A percentile compares a stretch with the other conserved stretches of the same genome.
Evolutionary conservation across 805 yeast species (phyloP).

Genomic region (Sungouiella blattae): DNA sequence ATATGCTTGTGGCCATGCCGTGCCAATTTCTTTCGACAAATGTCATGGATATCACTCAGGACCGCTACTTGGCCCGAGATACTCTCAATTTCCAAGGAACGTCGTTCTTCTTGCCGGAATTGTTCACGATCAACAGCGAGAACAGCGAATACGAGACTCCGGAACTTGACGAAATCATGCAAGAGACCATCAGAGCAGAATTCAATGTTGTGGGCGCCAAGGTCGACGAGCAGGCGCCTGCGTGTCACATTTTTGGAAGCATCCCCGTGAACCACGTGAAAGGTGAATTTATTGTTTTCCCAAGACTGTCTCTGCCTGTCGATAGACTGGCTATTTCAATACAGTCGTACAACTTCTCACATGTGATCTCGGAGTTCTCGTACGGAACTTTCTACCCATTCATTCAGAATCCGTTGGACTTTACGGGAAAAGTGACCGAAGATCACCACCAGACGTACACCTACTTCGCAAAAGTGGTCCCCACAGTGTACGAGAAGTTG

Average conservation of each 20-base stretch:
- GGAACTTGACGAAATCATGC: conserved; percentile 62
- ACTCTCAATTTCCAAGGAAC: conserved; percentile 67
- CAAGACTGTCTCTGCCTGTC: conserved; percentile 52
- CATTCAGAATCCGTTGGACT: conserved; percentile 83
- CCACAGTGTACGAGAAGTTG: conserved; percentile 68
- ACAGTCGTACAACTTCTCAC: conserved; percentile 71
- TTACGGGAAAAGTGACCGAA: conserved; percentile 56
- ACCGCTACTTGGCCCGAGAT: conserved; percentile 74
- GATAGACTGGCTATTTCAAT: conserved; percentile 46
- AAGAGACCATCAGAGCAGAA: conserved; percentile 63
- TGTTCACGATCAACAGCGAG: conserved; percentile 44
- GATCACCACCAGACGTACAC: conserved; percentile 50
- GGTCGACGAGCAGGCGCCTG: conserved; percentile 55
- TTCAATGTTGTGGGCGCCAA: conserved; percentile 45
- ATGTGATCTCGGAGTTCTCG: conserved; percentile 80
- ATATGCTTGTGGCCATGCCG: conserved; percentile 78
- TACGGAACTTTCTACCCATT: conserved; percentile 89
- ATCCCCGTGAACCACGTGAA: conserved; percentile 80
- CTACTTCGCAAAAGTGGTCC: conserved; percentile 77
- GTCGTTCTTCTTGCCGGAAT: conserved; percentile 50
- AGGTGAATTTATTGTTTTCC: conserved; percentile 84
- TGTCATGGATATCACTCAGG: conserved; percentile 74
- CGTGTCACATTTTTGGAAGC: conserved; percentile 83
- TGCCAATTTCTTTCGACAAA: conserved; percentile 74
- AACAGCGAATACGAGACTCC: conserved; percentile 51